Percentiles rank a stretch among this genome's conserved stretches.
Evolutionary conservation across 2,329 filamentous ascomycete genomes (phyloP).

Genomic region (Sporothrix phasma): DNA sequence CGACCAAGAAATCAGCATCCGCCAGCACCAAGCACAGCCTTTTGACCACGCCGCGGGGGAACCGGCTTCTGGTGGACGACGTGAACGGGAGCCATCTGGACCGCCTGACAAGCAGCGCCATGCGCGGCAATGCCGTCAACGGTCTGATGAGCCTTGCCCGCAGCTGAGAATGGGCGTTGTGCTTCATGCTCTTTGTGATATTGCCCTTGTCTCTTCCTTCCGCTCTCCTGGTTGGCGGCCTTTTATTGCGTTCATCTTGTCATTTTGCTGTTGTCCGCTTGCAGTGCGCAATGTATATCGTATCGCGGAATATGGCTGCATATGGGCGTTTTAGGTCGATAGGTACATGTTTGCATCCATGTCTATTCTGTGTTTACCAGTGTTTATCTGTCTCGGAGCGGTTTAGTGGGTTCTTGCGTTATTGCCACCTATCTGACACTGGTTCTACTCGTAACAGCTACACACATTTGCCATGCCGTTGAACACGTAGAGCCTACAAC

Average conservation of each 20-base stretch:
- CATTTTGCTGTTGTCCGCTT: constrained; percentile 3
- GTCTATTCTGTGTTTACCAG: neutral
- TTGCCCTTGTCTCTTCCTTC: neutral
- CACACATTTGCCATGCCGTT: too few relatives aligned
- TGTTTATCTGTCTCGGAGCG: too few relatives aligned
- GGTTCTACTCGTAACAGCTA: too few relatives aligned
- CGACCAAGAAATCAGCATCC: neutral
- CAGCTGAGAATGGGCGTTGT: constrained; percentile 19
- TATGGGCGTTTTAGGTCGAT: neutral
- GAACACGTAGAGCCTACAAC: too few relatives aligned
- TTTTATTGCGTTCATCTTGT: neutral
- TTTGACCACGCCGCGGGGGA: constrained; percentile 11
- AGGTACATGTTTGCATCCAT: neutral
- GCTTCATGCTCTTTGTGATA: too few relatives aligned
- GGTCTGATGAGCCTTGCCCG: constrained; percentile 36
- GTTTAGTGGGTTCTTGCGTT: too few relatives aligned
- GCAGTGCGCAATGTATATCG: neutral
- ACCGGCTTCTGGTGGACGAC: constrained; percentile 11
- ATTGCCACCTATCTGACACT: neutral
- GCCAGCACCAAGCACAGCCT: neutral
- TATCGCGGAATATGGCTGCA: neutral
- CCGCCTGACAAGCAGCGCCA: constrained; percentile 35
- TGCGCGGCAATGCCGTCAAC: constrained; percentile 41
- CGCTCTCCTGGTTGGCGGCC: neutral
- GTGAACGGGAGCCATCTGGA: constrained; percentile 18